Percentiles rank a stretch among this genome's conserved stretches.
phyloP scores from a whole-genome alignment of 768 basidiomycete genomes.

The Boletales sp. region DNA sequence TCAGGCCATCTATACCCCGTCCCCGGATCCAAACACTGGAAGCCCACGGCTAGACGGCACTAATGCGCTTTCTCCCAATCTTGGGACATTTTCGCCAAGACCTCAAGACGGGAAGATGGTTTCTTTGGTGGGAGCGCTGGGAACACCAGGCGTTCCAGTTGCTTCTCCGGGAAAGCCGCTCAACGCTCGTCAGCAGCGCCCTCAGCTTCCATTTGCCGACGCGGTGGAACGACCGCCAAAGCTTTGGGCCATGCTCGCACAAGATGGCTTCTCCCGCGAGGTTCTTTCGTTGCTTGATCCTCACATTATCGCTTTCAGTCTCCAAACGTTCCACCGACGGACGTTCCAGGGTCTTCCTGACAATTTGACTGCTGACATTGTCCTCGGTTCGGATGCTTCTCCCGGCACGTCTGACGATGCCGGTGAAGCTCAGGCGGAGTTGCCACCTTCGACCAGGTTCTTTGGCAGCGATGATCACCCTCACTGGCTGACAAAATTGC shows the following conservation, averaged over 20 bases:
- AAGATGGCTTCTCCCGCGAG: conserved; percentile 66
- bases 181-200: conserved; percentile 20
- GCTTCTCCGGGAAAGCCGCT: conserved; percentile 26
- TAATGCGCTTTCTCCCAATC: conserved; percentile 37
- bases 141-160: conserved; percentile 7
- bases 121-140: conserved; percentile 47
- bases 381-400: conserved; percentile 33
- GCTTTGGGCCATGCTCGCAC: conserved; percentile 53
- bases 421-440: conserved; percentile 1
- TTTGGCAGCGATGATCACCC: conserved; percentile 69
- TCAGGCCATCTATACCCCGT: conserved; percentile 49
- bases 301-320: conserved; percentile 56
- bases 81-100: conserved; percentile 51
- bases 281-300: conserved; percentile 63
- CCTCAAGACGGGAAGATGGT: conserved; percentile 42
- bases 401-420: conserved; percentile 4
- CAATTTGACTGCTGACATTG: conserved; percentile 46
- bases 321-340: conserved; percentile 58
- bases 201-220: conserved; percentile 18
- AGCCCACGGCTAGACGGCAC: conserved; percentile 15
- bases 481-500: conserved; percentile 77
- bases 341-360: conserved; percentile 50
- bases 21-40: conserved; percentile 39
- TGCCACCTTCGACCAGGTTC: conserved; percentile 34
- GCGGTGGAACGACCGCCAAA: conserved; percentile 25